Percentiles rank a stretch among this genome's conserved stretches.
Evolutionary conservation across 352 stramenopile genomes (phyloP).

Genomic region (Peronospora destructor): DNA sequence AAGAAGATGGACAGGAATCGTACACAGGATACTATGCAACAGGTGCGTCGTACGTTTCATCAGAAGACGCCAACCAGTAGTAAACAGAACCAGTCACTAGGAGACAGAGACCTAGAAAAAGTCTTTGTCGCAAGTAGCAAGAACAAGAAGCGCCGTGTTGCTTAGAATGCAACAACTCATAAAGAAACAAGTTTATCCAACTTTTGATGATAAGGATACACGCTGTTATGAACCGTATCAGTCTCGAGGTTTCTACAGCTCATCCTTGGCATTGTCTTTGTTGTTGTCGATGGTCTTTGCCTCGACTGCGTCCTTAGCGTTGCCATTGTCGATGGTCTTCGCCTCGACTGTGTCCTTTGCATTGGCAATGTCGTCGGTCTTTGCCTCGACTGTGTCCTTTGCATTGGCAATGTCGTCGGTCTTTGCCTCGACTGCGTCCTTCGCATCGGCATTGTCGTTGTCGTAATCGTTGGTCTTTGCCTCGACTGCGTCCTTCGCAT

Average conservation of each 20-base stretch:
- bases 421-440: slow-evolving; percentile 1
- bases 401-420: not conserved
- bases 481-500: slow-evolving; percentile 1
- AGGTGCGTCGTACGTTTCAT: slow-evolving; percentile 69
- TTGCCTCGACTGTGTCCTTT: not conserved
- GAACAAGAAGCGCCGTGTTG: slow-evolving; percentile 56
- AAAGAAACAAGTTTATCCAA: slow-evolving; percentile 19
- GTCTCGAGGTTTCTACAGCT: slow-evolving; percentile 25
- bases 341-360: slow-evolving; percentile 13
- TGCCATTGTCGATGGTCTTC: not conserved
- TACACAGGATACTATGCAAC: slow-evolving; percentile 22
- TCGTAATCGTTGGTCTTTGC: not conserved
- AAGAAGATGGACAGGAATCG: slow-evolving; percentile 14
- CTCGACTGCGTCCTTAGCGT: not conserved
- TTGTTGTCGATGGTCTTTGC: not conserved
- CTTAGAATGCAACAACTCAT: slow-evolving; percentile 11
- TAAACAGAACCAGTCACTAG: slow-evolving; percentile 57
- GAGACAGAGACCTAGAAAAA: slow-evolving; percentile 44
- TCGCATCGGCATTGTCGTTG: slow-evolving; percentile 20
- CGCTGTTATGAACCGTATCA: slow-evolving; percentile 5
- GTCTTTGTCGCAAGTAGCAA: slow-evolving; percentile 49
- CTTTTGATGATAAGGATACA: slow-evolving; percentile 12
- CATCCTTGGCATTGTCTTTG: slow-evolving; percentile 27
- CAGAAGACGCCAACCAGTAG: slow-evolving; percentile 67
- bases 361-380: slow-evolving; percentile 14